These are phyloP conservation scores for Pythium dissimile DNA, from an alignment of 352 stramenopile species.

Conservation along the genomic window DNA sequence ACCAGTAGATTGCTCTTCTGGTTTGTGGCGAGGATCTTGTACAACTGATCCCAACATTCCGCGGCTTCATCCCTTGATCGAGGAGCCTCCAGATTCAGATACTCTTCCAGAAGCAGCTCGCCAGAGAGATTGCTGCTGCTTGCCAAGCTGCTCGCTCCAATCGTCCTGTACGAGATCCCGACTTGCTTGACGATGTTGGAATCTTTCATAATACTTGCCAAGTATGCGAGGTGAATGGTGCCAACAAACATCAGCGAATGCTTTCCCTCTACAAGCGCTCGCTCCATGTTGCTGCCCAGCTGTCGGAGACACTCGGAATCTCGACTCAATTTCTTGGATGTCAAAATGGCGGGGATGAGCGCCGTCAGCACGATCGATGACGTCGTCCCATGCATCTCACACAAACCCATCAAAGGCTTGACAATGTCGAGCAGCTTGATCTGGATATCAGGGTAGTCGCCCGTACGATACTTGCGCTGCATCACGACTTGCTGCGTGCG, in stretches of 20 bases:
- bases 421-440: conserved; percentile 69
- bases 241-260: conserved; percentile 18
- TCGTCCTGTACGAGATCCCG: conserved; percentile 28
- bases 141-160: conserved; percentile 58
- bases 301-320: background rate
- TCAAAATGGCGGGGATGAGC: conserved; percentile 24
- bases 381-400: conserved; percentile 37
- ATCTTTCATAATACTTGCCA: conserved; percentile 35
- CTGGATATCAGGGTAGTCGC: conserved; percentile 79
- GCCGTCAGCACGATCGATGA: conserved; percentile 33
- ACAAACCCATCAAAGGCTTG: conserved; percentile 60
- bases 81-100: conserved; percentile 30
- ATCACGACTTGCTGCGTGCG: conserved; percentile 57
- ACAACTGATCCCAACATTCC: conserved; percentile 63
- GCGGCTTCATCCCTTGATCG: conserved; percentile 20
- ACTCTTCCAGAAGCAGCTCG: conserved; percentile 65
- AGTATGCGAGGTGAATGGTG: conserved; percentile 43
- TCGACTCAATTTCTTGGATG: background rate
- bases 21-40: conserved; percentile 64
- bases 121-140: conserved; percentile 55
- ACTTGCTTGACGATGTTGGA: conserved; percentile 28
- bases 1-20: conserved; percentile 67
- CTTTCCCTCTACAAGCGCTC: conserved; percentile 5
- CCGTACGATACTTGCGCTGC: conserved; percentile 60
- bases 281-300: conserved; percentile 13